These are phyloP conservation scores for Lachnellula subtilissima DNA, from an alignment of 2,329 filamentous ascomycete species.

Conservation along the genomic window DNA sequence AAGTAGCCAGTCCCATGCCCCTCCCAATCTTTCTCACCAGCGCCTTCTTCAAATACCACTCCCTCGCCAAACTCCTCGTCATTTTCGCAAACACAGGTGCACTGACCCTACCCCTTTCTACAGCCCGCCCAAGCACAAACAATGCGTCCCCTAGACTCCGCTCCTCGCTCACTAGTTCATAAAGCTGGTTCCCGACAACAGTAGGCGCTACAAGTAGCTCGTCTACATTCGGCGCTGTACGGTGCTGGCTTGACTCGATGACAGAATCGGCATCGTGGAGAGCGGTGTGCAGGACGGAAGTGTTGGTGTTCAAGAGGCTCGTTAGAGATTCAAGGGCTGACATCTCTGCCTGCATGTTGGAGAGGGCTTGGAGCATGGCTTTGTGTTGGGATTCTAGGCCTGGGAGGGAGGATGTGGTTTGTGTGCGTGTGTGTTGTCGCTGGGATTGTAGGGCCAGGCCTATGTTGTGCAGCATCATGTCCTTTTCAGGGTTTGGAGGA, in stretches of 20 bases:
- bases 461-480: slow-evolving; percentile 74
- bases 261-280: slow-evolving; percentile 74
- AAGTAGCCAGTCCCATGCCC: slow-evolving; percentile 61
- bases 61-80: slow-evolving; percentile 67
- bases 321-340: slow-evolving; percentile 66
- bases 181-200: slow-evolving; percentile 88
- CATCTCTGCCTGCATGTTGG: slow-evolving; percentile 69
- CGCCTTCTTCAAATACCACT: slow-evolving; percentile 82
- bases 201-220: slow-evolving; percentile 91
- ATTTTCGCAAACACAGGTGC: slow-evolving; percentile 74
- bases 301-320: slow-evolving; percentile 68
- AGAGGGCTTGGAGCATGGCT: slow-evolving; percentile 68
- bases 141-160: slow-evolving; percentile 80
- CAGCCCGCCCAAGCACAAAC: slow-evolving; percentile 70
- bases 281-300: slow-evolving; percentile 69
- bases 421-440: slow-evolving; percentile 62
- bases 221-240: slow-evolving; percentile 73
- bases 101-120: slow-evolving; percentile 67
- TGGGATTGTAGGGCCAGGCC: slow-evolving; percentile 64
- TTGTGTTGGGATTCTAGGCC: slow-evolving; percentile 74
- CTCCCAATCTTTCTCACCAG: slow-evolving; percentile 70
- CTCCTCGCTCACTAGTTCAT: slow-evolving; percentile 84
- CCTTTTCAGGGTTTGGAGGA: slow-evolving; percentile 92
- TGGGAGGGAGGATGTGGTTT: slow-evolving; percentile 69
- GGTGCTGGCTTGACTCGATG: slow-evolving; percentile 65